A percentile compares a stretch with the other conserved stretches of the same genome.
Evolutionary conservation across 2,329 filamentous ascomycete genomes (phyloP).

Genomic region (Fusarium tjaetaba): DNA sequence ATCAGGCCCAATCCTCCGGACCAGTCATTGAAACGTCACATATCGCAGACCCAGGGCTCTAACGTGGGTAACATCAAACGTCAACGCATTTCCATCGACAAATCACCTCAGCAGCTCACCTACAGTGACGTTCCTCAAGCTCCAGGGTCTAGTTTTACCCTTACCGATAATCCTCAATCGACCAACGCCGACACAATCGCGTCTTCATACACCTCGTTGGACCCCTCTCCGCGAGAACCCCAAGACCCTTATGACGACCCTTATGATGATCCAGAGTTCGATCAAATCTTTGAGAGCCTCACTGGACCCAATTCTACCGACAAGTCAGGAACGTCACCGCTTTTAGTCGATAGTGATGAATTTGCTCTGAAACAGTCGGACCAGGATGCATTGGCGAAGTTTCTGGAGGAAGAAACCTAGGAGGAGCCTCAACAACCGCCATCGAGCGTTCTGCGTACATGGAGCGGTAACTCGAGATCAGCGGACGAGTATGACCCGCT

Average conservation of each 20-base stretch:
- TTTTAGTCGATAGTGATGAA: neutral
- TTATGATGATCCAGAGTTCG: conserved; percentile 32
- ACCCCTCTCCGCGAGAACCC: neutral
- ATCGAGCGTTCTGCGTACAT: conserved; percentile 48
- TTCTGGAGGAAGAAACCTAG: conserved; percentile 11
- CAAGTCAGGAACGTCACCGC: neutral
- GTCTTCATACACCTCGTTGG: conserved; percentile 1
- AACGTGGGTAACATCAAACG: conserved; percentile 21
- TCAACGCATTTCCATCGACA: conserved; percentile 17
- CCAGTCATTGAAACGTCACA: conserved; percentile 32
- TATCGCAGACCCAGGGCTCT: neutral
- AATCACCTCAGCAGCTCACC: conserved; percentile 1
- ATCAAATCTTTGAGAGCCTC: conserved; percentile 22
- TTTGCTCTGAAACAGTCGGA: conserved; percentile 19
- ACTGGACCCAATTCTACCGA: neutral
- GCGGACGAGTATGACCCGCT: conserved; percentile 50
- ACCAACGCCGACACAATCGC: conserved; percentile 4
- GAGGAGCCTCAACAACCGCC: conserved; percentile 32
- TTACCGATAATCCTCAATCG: conserved; percentile 5
- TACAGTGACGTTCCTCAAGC: conserved; percentile 10
- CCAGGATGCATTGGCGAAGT: conserved; percentile 25
- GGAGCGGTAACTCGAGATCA: conserved; percentile 48
- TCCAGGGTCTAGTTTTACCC: conserved; percentile 9
- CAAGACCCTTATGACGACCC: conserved; percentile 14
- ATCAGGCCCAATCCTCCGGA: conserved; percentile 16